Evolutionary conservation across 805 yeast genomes (phyloP).

Genomic region (Starmerella scarabaei): DNA sequence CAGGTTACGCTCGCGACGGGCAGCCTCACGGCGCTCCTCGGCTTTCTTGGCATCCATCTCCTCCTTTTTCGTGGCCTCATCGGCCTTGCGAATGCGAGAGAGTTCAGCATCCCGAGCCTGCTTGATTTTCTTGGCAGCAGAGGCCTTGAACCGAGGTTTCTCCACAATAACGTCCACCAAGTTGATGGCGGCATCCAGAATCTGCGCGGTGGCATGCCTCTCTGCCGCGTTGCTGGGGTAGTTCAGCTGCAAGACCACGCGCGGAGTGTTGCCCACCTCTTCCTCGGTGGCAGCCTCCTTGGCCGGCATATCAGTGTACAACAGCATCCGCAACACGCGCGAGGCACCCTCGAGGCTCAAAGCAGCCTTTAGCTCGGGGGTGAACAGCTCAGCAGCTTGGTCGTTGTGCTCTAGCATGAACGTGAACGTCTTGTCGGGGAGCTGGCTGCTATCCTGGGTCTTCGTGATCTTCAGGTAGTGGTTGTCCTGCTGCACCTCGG

Average conservation of each 20-base stretch:
- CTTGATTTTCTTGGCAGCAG: slow-evolving; percentile 53
- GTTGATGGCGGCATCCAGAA: slow-evolving; percentile 45
- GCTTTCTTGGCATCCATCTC: slow-evolving; percentile 56
- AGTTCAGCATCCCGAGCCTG: slow-evolving; percentile 67
- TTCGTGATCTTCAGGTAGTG: slow-evolving; percentile 77
- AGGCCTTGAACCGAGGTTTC: slow-evolving; percentile 52
- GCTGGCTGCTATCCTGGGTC: slow-evolving; percentile 54
- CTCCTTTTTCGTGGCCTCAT: slow-evolving; percentile 55
- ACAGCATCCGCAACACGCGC: slow-evolving; percentile 46
- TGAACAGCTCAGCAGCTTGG: slow-evolving; percentile 51
- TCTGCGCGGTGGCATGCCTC: slow-evolving; percentile 35
- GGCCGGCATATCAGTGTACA: slow-evolving; percentile 74
- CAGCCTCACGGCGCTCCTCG: slow-evolving; percentile 38
- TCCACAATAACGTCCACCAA: slow-evolving; percentile 47
- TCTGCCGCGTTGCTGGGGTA: slow-evolving; percentile 41
- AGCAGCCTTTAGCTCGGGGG: slow-evolving; percentile 32
- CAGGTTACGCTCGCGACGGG: slow-evolving; percentile 50
- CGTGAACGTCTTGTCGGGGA: slow-evolving; percentile 61
- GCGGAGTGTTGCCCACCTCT: slow-evolving; percentile 20
- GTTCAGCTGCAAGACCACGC: slow-evolving; percentile 42
- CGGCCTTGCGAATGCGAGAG: slow-evolving; percentile 53
- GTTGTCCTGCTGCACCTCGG: slow-evolving; percentile 55
- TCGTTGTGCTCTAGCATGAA: slow-evolving; percentile 85
- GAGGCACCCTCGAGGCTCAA: slow-evolving; percentile 36
- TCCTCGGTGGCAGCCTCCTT: slow-evolving; percentile 49